These are phyloP conservation scores for Sporothrix pseudoabietina DNA, from an alignment of 2,329 filamentous ascomycete species.

Conservation along the genomic window DNA sequence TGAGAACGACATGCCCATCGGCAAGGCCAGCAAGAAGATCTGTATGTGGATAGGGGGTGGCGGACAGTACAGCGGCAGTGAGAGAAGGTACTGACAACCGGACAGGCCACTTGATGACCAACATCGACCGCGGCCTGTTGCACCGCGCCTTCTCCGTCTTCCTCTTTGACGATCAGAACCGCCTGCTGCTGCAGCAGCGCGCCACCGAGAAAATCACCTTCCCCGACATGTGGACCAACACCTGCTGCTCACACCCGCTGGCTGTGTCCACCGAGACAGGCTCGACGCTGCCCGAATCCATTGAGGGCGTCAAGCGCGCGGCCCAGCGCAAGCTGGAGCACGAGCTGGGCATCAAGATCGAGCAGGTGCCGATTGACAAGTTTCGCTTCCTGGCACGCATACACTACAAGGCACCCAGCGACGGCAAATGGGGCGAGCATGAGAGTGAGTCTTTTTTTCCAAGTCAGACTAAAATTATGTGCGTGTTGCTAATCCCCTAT, in stretches of 20 bases:
- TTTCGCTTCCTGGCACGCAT: slow-evolving; percentile 96
- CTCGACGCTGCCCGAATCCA: slow-evolving; percentile 73
- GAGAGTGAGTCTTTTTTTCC: slow-evolving; percentile 69
- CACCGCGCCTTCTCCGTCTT: slow-evolving; percentile 98
- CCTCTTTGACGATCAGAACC: slow-evolving; percentile 92
- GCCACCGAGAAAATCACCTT: slow-evolving; percentile 98
- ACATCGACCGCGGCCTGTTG: slow-evolving; percentile 93
- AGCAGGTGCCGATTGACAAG: slow-evolving; percentile 86
- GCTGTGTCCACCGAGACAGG: slow-evolving; percentile 91
- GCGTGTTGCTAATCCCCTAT: neutral
- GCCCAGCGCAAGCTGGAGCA: slow-evolving; percentile 93
- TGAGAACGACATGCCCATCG: slow-evolving; percentile 88
- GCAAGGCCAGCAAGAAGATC: slow-evolving; percentile 95
- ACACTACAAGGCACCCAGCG: slow-evolving; percentile 95
- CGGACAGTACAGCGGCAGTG: neutral
- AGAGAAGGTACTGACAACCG: neutral
- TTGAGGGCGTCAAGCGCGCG: slow-evolving; percentile 85
- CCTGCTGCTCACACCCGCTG: slow-evolving; percentile 96
- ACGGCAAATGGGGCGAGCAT: slow-evolving; percentile 98
- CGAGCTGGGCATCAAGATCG: slow-evolving; percentile 86
- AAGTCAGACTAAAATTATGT: neutral
- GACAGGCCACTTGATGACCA: slow-evolving; percentile 94
- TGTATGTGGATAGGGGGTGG: slow-evolving; percentile 62
- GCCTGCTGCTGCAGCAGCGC: slow-evolving; percentile 91
- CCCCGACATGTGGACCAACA: slow-evolving; percentile 99